phyloP scores from a whole-genome alignment of 129 eudicot species.

The Flaveria linearis region DNA sequence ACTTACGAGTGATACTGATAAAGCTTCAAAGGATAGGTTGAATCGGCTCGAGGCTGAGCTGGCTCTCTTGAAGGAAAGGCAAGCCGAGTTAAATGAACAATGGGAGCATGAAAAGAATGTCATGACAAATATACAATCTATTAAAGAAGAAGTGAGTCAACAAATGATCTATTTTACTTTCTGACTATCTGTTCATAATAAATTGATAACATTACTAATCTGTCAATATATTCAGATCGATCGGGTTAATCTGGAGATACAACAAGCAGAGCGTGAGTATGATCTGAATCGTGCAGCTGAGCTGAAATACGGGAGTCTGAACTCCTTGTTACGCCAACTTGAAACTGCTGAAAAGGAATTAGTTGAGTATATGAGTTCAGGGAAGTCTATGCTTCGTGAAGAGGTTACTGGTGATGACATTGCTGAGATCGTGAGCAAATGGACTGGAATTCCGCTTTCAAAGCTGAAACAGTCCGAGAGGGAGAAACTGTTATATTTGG shows the following conservation, averaged over 20 bases:
- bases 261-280: constrained; percentile 96
- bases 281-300: constrained; percentile 99
- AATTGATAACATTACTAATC: neutral
- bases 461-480: constrained; percentile 94
- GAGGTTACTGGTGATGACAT: constrained; percentile 93
- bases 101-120: constrained; percentile 96
- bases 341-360: constrained; percentile 86
- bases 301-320: constrained; percentile 87
- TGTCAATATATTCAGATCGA: constrained; percentile 60
- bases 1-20: constrained; percentile 86
- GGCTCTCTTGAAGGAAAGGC: constrained; percentile 72
- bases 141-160: constrained; percentile 81
- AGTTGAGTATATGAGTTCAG: constrained; percentile 80
- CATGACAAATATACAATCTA: constrained; percentile 87
- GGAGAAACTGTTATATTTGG: constrained; percentile 72
- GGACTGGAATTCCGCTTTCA: constrained; percentile 98
- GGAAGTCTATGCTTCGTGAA: constrained; percentile 99
- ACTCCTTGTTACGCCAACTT: constrained; percentile 79
- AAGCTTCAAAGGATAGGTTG: constrained; percentile 88
- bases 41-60: constrained; percentile 83
- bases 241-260: constrained; percentile 95
- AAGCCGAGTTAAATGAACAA: constrained; percentile 72
- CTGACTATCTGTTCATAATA: neutral
- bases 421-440: constrained; percentile 94
- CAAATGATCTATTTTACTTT: constrained; percentile 2